Evolutionary conservation across 805 yeast genomes (phyloP).

Genomic region (Scheffersomyces spartinae): DNA sequence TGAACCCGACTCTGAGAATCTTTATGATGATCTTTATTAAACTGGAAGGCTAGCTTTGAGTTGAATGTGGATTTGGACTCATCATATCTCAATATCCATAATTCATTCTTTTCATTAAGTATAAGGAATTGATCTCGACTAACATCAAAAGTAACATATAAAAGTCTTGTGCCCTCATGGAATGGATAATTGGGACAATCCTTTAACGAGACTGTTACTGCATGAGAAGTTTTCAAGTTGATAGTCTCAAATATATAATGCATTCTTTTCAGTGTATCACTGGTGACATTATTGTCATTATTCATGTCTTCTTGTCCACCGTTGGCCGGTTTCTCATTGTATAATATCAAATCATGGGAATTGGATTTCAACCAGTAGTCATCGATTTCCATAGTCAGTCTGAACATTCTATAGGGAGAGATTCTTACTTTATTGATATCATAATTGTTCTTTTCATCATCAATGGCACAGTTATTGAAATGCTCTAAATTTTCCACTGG

Average conservation of each 20-base stretch:
- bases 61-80: no score
- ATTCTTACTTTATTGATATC: constrained; percentile 16
- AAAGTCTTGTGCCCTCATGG: background rate
- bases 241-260: background rate
- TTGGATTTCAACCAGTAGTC: constrained; percentile 26
- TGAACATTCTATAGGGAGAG: constrained; percentile 19
- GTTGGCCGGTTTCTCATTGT: constrained; percentile 19
- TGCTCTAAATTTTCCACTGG: constrained; percentile 17
- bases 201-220: constrained; percentile 10
- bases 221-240: constrained; percentile 12
- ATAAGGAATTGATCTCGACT: no score
- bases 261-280: background rate
- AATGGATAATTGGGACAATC: constrained; percentile 13
- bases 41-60: no score
- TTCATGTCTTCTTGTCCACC: constrained; percentile 19
- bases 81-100: no score
- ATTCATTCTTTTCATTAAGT: no score
- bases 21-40: background rate
- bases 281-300: constrained; percentile 13
- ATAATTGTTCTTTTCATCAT: constrained; percentile 19
- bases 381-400: constrained; percentile 18
- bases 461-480: constrained; percentile 14
- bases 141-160: no score
- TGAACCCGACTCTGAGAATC: background rate
- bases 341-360: constrained; percentile 25